Base-by-base conservation (phyloP, 805 yeast genomes). In the Saturnispora galanensis region DNA sequence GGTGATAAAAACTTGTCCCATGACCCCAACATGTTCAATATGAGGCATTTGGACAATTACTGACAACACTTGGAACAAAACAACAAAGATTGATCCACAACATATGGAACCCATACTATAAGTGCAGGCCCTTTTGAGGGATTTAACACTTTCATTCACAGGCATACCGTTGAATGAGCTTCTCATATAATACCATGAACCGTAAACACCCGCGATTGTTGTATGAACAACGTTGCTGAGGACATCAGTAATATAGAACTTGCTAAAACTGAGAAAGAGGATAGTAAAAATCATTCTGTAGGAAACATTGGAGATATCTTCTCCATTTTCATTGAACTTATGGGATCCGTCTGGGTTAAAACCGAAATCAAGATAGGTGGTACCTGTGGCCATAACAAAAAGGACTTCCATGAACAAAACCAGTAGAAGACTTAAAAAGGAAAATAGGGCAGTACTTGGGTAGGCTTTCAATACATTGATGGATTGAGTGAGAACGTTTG, bases 151-250 rank as follows among this genome's bases (percentile, higher is more conserved):
- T 18, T 93, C 90, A 68, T 74, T 73, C 55, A 61, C 75, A 31
- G 95, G 95, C 17, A 89, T 76, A 45, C 73, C 75, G 15, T 84
- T 74, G 31, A 46, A 53, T 9, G 56, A 46, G 21, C 49, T 49
- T 86, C 77, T 34, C 57, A 82, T 69, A 60, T 86, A 89, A 63
- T 84, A 88, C 96, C 96, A 88, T 5, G 90, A 77, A n/a, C 96
- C 96, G 59, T 76, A 89, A 31, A 87, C 79, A 17, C 95, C 95
- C 31, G 93, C 75, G 41, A 86, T 80, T 1, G 93, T 77, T 18
- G 81, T 81, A 57, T 89, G 94, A 39, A 88, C 79, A 10, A 85
- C 73, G 54, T 83, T 87, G 66, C 80, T 79, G 50, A 84, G 68
- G 16, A 87, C 93, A 62, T 87, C 96, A 15, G 89, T 71, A 48